Evolutionary conservation across 306 rosid genomes (phyloP), one percentile per base, ranked within the genome.

Genomic region (Chamaecrista fasciculata): DNA sequence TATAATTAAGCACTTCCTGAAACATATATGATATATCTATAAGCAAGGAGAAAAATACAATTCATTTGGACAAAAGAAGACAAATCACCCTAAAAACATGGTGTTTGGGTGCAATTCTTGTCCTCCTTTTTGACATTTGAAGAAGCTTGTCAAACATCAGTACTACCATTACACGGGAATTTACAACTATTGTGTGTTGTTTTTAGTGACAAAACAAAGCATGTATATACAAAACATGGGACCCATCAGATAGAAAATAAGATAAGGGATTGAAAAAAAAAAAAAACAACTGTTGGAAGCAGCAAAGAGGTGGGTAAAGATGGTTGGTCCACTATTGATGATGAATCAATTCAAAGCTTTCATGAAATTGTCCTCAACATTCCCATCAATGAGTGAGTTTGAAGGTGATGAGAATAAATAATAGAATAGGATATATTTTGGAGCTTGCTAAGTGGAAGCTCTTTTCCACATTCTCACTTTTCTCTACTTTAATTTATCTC

Each of bases 321-420:
- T 15, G 67, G 36, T 69, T 49, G 67, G 80, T 71, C 74, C 67
- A 46, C 26, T 71, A 58, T 43, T 1, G 4, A 28, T 1, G 4
- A 28, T 44, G 19, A 70, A 58, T 79, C 55, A 33, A 33, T 33
- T 33, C 36, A 70, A 64, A 42, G 3, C 50, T 70, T 75, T 55
- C 46, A 0, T 11, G 60, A 56, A 65, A 21, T 66, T 62, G 23
- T 28, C n/a, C 6, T 34, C 43, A 31, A 66, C 29, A 53, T 72
- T 56, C 70, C 69, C 42, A 67, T 58, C 53, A 24, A 26, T 34
- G 44, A 63, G 74, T 44, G 57, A 58, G 52, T 55, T 75, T 52
- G 67, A 49, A 75, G 55, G 43, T 18, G 15, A 11, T 11, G 50
- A 37, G 40, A 44, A 39, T 42, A 36, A 42, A 69, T 24, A 28